These are phyloP conservation scores for Quercus bicolor DNA, from an alignment of 306 rosid species.

Conservation along the genomic window DNA sequence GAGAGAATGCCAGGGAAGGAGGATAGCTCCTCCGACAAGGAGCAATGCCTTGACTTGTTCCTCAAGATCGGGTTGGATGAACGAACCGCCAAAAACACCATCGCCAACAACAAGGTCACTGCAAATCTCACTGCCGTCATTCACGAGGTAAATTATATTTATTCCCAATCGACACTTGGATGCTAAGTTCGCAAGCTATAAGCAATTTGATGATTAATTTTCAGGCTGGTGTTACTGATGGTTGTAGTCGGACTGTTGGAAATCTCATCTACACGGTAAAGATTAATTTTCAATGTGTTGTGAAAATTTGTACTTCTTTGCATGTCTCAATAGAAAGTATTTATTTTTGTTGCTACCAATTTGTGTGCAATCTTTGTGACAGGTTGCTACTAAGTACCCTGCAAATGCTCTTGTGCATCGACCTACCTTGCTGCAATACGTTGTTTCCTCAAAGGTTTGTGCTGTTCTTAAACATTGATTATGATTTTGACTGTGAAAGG, in stretches of 20 bases:
- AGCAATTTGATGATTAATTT: neutral
- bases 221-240: constrained; percentile 74
- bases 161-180: neutral
- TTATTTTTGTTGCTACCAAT: neutral
- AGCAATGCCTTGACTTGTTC: constrained; percentile 65
- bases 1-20: constrained; percentile 54
- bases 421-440: constrained; percentile 52
- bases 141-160: constrained; percentile 49
- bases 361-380: constrained; percentile 18
- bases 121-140: constrained; percentile 76
- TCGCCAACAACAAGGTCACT: constrained; percentile 85
- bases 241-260: constrained; percentile 69
- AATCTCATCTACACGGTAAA: constrained; percentile 82
- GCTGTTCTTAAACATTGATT: neutral
- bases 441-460: constrained; percentile 70
- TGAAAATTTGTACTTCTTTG: neutral
- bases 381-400: constrained; percentile 94
- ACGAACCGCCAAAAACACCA: constrained; percentile 80
- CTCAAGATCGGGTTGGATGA: constrained; percentile 72
- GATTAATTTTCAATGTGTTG: neutral
- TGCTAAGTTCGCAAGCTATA: neutral
- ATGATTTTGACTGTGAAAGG: neutral
- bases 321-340: neutral
- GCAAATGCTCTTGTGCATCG: constrained; percentile 81
- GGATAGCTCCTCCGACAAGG: constrained; percentile 58